Percentiles rank a stretch among this genome's conserved stretches.
Evolutionary conservation across 805 yeast genomes (phyloP).

Genomic region (Lipomyces starkeyi): DNA sequence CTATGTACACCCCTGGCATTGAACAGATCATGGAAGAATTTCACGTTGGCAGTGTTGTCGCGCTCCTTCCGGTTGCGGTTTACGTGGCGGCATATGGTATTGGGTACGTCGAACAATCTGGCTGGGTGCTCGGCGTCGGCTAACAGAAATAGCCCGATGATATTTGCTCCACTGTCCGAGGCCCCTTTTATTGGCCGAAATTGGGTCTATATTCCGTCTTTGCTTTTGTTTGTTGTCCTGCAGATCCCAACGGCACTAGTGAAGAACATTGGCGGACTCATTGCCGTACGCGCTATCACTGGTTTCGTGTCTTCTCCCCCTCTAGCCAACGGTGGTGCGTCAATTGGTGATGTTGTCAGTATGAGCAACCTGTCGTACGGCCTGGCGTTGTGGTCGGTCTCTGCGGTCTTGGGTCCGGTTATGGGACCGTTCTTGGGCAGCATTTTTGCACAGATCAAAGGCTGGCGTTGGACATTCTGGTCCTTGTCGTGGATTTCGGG

Average conservation of each 20-base stretch:
- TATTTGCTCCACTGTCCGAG: constrained; percentile 65
- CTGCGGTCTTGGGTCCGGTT: constrained; percentile 52
- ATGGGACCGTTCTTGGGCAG: constrained; percentile 64
- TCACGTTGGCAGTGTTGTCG: constrained; percentile 52
- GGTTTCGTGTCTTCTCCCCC: constrained; percentile 66
- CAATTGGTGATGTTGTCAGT: constrained; percentile 56
- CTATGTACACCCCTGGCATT: constrained; percentile 61
- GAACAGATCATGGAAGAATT: constrained; percentile 54
- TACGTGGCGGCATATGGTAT: constrained; percentile 66
- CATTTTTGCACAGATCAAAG: constrained; percentile 50
- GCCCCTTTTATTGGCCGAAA: constrained; percentile 61
- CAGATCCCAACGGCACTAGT: constrained; percentile 62
- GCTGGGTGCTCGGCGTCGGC: not conserved
- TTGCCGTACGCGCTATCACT: constrained; percentile 57
- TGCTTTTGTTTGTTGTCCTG: constrained; percentile 55
- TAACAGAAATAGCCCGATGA: constrained; percentile 54
- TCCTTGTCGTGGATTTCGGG: constrained; percentile 48
- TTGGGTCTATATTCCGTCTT: constrained; percentile 54
- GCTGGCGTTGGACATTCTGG: constrained; percentile 54
- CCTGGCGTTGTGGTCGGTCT: not conserved
- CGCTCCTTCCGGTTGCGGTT: constrained; percentile 58
- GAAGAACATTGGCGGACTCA: constrained; percentile 56
- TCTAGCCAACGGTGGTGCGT: constrained; percentile 65
- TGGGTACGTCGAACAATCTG: constrained; percentile 48
- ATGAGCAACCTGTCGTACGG: constrained; percentile 53